Conservation (phyloP, 2,329 filamentous ascomycete genomes). For the Clonostachys sp. region DNA sequence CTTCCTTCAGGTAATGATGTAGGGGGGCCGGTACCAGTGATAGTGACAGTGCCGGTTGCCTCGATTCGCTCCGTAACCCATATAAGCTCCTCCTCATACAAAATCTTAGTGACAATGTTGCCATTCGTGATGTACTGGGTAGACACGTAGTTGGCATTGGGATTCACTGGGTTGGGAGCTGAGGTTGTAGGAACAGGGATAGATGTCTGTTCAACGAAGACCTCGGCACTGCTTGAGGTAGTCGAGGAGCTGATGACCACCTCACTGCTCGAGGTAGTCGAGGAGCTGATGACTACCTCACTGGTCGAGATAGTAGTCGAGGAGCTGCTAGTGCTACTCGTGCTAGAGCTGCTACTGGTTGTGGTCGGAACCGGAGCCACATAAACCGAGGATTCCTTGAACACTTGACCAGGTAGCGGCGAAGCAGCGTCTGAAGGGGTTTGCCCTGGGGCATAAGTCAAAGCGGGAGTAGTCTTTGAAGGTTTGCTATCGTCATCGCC, state of each 20-base stretch:
- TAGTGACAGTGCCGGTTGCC: slow-evolving; percentile 32
- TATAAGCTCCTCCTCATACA: slow-evolving; percentile 51
- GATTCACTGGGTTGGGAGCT: slow-evolving; percentile 19
- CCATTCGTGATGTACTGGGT: slow-evolving; percentile 49
- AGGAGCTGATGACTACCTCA: no score
- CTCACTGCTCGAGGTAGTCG: background rate
- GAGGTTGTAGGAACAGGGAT: slow-evolving; percentile 2
- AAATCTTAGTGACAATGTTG: slow-evolving; percentile 47
- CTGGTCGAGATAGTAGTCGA: background rate
- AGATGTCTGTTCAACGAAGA: background rate
- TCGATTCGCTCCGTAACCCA: slow-evolving; percentile 43
- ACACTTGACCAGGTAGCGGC: slow-evolving; percentile 36
- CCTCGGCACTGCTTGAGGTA: background rate
- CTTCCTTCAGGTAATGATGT: slow-evolving; percentile 3
- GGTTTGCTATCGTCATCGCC: slow-evolving; percentile 2
- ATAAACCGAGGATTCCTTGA: slow-evolving; percentile 23
- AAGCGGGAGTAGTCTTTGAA: slow-evolving; percentile 6
- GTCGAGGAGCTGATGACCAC: no score
- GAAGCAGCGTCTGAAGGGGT: slow-evolving; percentile 20
- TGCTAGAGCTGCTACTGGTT: background rate
- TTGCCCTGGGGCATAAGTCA: slow-evolving; percentile 29
- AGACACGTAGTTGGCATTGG: slow-evolving; percentile 32
- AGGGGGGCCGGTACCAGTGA: slow-evolving; percentile 15
- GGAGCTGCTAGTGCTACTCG: slow-evolving; percentile 2
- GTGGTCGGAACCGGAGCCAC: slow-evolving; percentile 9